Percentiles rank a stretch among this genome's conserved stretches.
Conservation (phyloP, 2,329 filamentous ascomycete genomes). For the Cadophora sp. region DNA sequence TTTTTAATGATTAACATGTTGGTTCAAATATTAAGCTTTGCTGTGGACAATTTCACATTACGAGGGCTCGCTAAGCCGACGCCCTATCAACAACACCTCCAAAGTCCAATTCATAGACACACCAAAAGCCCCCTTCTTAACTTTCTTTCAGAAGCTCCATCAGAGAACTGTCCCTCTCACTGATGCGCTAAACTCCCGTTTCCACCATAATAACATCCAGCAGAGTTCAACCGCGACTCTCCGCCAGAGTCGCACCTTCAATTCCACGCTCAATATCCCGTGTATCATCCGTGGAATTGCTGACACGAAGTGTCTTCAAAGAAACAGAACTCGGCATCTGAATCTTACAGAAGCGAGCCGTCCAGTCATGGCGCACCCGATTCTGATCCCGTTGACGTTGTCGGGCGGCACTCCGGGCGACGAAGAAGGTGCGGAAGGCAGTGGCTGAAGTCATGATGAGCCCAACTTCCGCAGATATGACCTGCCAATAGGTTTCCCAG, state of each 20-base stretch:
- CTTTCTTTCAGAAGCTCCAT: too few species aligned
- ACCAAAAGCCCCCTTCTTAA: too few species aligned
- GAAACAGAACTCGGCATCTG: background rate
- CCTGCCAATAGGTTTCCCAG: slow-evolving; percentile 15
- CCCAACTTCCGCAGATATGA: slow-evolving; percentile 14
- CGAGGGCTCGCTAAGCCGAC: too few species aligned
- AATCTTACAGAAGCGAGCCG: background rate
- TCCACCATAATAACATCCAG: background rate
- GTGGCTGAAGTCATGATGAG: slow-evolving; percentile 4
- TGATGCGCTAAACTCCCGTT: too few species aligned
- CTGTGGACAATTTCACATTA: too few species aligned
- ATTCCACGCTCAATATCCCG: background rate
- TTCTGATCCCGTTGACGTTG: background rate
- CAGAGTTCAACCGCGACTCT: background rate
- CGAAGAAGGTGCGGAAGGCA: slow-evolving; percentile 4
- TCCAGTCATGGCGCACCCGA: background rate
- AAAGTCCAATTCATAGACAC: too few species aligned
- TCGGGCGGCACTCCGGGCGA: background rate
- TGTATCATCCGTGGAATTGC: background rate
- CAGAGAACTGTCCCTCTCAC: too few species aligned
- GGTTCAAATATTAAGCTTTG: too few species aligned
- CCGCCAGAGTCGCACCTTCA: background rate
- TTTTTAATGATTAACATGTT: too few species aligned
- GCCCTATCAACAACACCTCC: too few species aligned
- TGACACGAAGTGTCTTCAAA: background rate